A percentile compares a stretch with the other conserved stretches of the same genome.
Conservation (phyloP, 106 monocot species). For the Amphibolis antarctica region DNA sequence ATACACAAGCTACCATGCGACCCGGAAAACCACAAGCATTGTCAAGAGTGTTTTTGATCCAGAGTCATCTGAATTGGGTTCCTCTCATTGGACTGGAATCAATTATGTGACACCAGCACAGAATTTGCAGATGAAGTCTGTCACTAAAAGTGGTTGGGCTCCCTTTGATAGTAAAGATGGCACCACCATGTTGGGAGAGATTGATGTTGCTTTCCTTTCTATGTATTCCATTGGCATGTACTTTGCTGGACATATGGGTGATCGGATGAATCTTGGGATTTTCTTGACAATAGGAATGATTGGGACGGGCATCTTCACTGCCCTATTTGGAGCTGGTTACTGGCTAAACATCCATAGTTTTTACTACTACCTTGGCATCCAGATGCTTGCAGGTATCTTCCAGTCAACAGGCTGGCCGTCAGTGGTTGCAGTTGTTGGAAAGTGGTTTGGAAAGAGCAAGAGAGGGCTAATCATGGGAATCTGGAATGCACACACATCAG, state of each 20-base stretch:
- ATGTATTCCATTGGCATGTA: constrained; percentile 77
- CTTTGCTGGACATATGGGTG: constrained; percentile 75
- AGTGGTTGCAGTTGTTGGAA: constrained; percentile 67
- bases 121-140: constrained; percentile 5
- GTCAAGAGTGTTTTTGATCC: constrained; percentile 63
- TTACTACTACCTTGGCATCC: constrained; percentile 52
- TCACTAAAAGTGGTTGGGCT: constrained; percentile 44
- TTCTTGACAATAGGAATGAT: constrained; percentile 63
- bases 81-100: constrained; percentile 10
- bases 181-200: constrained; percentile 53
- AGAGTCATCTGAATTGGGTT: constrained; percentile 11
- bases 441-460: constrained; percentile 84
- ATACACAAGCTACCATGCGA: constrained; percentile 54
- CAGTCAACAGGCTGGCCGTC: constrained; percentile 89
- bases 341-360: constrained; percentile 72
- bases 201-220: constrained; percentile 74
- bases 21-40: constrained; percentile 65
- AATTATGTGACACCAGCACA: constrained; percentile 10
- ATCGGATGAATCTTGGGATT: constrained; percentile 50
- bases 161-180: constrained; percentile 51
- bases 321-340: constrained; percentile 62
- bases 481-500: constrained; percentile 88
- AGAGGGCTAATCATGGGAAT: constrained; percentile 89
- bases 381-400: constrained; percentile 66
- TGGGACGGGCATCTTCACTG: constrained; percentile 63